Conservation (phyloP, 371 early-diverging fungal genomes). For the Lichtheimia hyalospora region DNA sequence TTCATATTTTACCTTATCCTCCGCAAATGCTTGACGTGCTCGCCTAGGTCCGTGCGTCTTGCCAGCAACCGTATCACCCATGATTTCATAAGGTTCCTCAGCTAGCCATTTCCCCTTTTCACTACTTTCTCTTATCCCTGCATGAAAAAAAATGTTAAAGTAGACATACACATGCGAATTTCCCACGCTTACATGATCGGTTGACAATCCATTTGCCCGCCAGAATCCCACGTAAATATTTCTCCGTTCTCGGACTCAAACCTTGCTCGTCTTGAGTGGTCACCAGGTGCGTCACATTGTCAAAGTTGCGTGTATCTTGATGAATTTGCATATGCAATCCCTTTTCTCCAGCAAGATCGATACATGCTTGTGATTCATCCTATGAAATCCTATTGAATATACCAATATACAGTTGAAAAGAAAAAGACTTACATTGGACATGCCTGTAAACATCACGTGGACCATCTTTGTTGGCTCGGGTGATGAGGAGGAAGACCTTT, state of each 20-base stretch:
- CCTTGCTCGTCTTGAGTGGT: constrained; percentile 28
- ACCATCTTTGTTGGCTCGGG: background rate
- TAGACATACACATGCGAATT: background rate
- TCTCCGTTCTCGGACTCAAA: constrained; percentile 32
- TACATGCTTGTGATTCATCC: background rate
- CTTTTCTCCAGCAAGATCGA: background rate
- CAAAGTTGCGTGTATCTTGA: background rate
- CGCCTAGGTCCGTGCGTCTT: constrained; percentile 25
- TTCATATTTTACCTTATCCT: background rate
- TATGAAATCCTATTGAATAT: background rate
- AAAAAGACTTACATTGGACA: background rate
- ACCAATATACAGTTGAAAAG: background rate
- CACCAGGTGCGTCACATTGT: constrained; percentile 33
- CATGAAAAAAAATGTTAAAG: background rate
- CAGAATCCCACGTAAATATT: constrained; percentile 35
- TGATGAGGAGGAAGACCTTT: too few species aligned
- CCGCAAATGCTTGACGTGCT: constrained; percentile 11
- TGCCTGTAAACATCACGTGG: constrained; percentile 11
- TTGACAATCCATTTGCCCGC: constrained; percentile 44
- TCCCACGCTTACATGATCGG: constrained; percentile 21
- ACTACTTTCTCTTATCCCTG: constrained; percentile 36
- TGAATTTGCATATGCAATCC: background rate
- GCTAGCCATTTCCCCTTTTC: constrained; percentile 28
- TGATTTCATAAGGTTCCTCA: constrained; percentile 32
- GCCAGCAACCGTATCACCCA: constrained; percentile 32